Evolutionary conservation across 1,139 yeast species (phyloP).

Genomic region (Suhomyces terraborum): DNA sequence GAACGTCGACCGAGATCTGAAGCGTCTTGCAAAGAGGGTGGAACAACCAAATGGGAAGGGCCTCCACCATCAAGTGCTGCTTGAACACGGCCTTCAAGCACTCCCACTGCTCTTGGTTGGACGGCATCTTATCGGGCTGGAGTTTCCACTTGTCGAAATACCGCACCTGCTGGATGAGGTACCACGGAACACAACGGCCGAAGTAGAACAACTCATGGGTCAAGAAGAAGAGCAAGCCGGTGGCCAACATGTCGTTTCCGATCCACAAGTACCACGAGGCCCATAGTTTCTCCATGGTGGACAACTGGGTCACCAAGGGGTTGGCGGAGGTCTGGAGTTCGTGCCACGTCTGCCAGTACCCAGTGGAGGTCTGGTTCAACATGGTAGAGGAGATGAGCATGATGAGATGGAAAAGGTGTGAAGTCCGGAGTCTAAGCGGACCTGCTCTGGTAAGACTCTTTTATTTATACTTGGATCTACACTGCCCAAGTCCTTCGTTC

Average conservation of each 20-base stretch:
- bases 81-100: conserved; percentile 81
- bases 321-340: conserved; percentile 7
- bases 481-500: too few species aligned
- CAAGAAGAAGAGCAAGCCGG: conserved; percentile 73
- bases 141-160: conserved; percentile 77
- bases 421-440: too few species aligned
- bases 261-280: conserved; percentile 75
- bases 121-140: conserved; percentile 78
- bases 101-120: conserved; percentile 84
- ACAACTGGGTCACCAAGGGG: conserved; percentile 18
- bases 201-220: conserved; percentile 82
- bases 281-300: conserved; percentile 65
- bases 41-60: conserved; percentile 93
- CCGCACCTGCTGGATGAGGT: conserved; percentile 72
- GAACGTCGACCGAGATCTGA: conserved; percentile 76
- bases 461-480: conserved; percentile 6
- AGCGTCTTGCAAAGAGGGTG: conserved; percentile 82
- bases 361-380: conserved; percentile 4
- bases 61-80: conserved; percentile 88
- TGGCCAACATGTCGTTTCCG: conserved; percentile 77
- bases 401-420: neutral
- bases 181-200: conserved; percentile 86
- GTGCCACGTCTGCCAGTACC: conserved; percentile 6
- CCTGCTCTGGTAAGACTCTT: too few species aligned
- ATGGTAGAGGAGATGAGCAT: conserved; percentile 6